Evolutionary conservation across 2,329 filamentous ascomycete species (phyloP).

Genomic region (Colletotrichum viniferum): DNA sequence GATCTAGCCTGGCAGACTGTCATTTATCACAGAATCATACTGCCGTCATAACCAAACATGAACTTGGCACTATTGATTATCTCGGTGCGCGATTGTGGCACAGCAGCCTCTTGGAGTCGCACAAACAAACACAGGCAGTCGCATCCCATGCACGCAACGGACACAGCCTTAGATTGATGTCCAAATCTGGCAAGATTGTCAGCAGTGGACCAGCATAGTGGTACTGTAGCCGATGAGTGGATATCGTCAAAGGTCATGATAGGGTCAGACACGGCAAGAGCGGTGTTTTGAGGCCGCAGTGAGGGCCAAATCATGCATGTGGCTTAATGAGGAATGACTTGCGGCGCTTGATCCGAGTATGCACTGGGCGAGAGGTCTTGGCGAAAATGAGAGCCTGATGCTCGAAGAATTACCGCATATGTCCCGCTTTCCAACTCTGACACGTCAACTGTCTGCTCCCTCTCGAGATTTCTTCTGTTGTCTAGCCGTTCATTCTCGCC

Average conservation of each 20-base stretch:
- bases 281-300: accelerated
- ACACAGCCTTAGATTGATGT: accelerated
- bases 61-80: neutral
- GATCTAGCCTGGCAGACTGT: neutral
- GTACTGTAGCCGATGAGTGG: neutral
- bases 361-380: accelerated
- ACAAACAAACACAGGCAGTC: neutral
- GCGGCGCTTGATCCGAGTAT: too few relatives aligned
- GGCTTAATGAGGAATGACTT: neutral
- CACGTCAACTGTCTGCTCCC: accelerated
- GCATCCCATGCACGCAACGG: too few relatives aligned
- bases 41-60: neutral
- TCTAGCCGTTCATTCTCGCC: too few relatives aligned
- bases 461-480: neutral
- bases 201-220: neutral
- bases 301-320: neutral
- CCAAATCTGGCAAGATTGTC: accelerated
- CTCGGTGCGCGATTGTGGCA: neutral
- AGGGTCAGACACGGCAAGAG: accelerated
- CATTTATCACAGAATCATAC: neutral
- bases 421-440: neutral
- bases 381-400: neutral
- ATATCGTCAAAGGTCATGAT: neutral
- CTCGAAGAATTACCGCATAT: neutral
- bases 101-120: neutral